A percentile compares a stretch with the other conserved stretches of the same genome.
These are phyloP conservation scores for Pythium coloratum DNA, from an alignment of 352 stramenopile genomes.

Conservation along the genomic window DNA sequence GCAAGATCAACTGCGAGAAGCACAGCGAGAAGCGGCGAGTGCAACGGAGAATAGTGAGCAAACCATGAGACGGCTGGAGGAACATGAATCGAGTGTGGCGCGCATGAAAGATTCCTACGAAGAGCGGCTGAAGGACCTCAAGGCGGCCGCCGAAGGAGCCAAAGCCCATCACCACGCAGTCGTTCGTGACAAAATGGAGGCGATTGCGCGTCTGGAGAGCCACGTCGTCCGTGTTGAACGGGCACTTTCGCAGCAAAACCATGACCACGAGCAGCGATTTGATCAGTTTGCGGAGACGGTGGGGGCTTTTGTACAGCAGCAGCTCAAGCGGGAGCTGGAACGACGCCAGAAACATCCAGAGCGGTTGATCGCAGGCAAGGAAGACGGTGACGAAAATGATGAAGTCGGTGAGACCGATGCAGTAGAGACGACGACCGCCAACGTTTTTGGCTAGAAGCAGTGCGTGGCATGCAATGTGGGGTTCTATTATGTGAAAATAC, in stretches of 20 bases:
- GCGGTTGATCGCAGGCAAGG: not conserved
- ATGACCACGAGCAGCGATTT: slow-evolving; percentile 57
- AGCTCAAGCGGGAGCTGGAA: slow-evolving; percentile 45
- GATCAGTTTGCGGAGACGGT: slow-evolving; percentile 58
- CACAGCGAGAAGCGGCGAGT: slow-evolving; percentile 36
- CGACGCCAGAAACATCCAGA: slow-evolving; percentile 31
- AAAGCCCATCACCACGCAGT: slow-evolving; percentile 32
- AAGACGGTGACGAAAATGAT: not conserved
- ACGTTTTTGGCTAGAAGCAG: not conserved
- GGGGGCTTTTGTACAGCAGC: slow-evolving; percentile 52
- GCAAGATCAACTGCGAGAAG: slow-evolving; percentile 32
- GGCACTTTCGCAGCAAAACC: slow-evolving; percentile 37
- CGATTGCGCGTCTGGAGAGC: slow-evolving; percentile 38
- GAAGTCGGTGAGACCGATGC: not conserved
- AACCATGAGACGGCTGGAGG: slow-evolving; percentile 39
- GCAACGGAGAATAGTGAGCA: slow-evolving; percentile 48
- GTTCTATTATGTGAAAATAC: not conserved
- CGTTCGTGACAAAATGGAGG: slow-evolving; percentile 34
- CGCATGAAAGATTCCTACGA: slow-evolving; percentile 48
- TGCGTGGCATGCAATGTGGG: not conserved
- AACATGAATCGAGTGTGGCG: slow-evolving; percentile 36
- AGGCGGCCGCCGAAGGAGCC: slow-evolving; percentile 25
- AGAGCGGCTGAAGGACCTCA: slow-evolving; percentile 37
- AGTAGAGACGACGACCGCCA: not conserved
- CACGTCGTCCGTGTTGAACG: slow-evolving; percentile 49